phyloP scores from a whole-genome alignment of 2,329 filamentous ascomycete species.

The Alternaria sp. region DNA sequence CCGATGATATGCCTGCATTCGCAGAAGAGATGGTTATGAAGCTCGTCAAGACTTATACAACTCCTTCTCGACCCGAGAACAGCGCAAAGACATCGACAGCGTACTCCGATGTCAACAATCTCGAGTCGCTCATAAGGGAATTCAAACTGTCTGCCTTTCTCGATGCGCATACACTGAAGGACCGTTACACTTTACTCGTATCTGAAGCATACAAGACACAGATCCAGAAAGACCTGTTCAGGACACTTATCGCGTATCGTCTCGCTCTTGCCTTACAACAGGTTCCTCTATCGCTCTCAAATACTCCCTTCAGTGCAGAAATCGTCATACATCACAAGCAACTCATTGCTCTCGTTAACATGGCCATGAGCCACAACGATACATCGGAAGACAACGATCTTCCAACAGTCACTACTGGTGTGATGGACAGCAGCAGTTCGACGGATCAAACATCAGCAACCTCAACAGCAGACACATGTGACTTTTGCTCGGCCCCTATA shows the following conservation, averaged over 20 bases:
- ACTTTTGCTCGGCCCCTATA: slow-evolving; percentile 61
- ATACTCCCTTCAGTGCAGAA: slow-evolving; percentile 32
- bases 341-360: slow-evolving; percentile 30
- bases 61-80: not conserved
- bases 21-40: slow-evolving; percentile 34
- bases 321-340: slow-evolving; percentile 32
- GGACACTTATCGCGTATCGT: slow-evolving; percentile 44
- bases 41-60: slow-evolving; percentile 28
- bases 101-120: not conserved
- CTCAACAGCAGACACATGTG: slow-evolving; percentile 57
- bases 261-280: slow-evolving; percentile 33
- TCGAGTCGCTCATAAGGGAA: slow-evolving; percentile 17
- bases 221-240: slow-evolving; percentile 26
- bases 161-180: slow-evolving; percentile 35
- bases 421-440: not conserved
- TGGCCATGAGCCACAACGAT: slow-evolving; percentile 15
- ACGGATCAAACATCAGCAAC: not conserved
- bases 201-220: slow-evolving; percentile 38
- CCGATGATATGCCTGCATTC: slow-evolving; percentile 32
- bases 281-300: slow-evolving; percentile 27
- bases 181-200: slow-evolving; percentile 44
- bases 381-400: not conserved
- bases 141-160: slow-evolving; percentile 41
- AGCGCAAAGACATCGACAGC: not conserved
- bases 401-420: not conserved